Evolutionary conservation across 148 eudicot species (phyloP).

Genomic region (Camellia granthamiana): DNA sequence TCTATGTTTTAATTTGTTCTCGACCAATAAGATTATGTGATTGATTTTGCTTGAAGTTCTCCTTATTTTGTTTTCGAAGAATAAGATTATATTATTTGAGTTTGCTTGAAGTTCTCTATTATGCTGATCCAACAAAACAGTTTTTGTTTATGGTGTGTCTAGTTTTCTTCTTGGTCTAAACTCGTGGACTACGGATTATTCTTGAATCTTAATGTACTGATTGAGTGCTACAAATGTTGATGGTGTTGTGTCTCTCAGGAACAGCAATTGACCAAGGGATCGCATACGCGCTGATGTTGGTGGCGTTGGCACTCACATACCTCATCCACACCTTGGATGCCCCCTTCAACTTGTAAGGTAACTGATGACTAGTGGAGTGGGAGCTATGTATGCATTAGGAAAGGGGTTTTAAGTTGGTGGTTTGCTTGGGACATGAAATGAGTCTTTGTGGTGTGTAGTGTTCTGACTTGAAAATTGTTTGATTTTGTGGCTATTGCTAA

Average conservation of each 20-base stretch:
- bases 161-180: too few relatives aligned
- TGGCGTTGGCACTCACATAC: constrained; percentile 28
- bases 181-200: not conserved
- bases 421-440: not conserved
- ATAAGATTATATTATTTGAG: too few relatives aligned
- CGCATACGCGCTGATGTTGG: constrained; percentile 23
- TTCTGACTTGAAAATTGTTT: constrained; percentile 1
- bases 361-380: not conserved
- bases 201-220: not conserved
- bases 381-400: too few relatives aligned
- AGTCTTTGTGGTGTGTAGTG: not conserved
- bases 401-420: not conserved
- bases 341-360: constrained; percentile 17
- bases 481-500: not conserved
- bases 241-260: constrained; percentile 2
- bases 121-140: too few relatives aligned
- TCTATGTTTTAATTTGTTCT: too few relatives aligned
- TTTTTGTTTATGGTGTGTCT: too few relatives aligned
- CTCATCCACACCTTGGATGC: constrained; percentile 25
- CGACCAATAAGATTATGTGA: too few relatives aligned
- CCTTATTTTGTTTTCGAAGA: too few relatives aligned
- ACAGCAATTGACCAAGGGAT: constrained; percentile 27
- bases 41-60: too few relatives aligned
- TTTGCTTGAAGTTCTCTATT: too few relatives aligned
- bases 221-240: not conserved